Conservation (phyloP, 2,329 filamentous ascomycete species). For the Thielaviopsis populi region DNA sequence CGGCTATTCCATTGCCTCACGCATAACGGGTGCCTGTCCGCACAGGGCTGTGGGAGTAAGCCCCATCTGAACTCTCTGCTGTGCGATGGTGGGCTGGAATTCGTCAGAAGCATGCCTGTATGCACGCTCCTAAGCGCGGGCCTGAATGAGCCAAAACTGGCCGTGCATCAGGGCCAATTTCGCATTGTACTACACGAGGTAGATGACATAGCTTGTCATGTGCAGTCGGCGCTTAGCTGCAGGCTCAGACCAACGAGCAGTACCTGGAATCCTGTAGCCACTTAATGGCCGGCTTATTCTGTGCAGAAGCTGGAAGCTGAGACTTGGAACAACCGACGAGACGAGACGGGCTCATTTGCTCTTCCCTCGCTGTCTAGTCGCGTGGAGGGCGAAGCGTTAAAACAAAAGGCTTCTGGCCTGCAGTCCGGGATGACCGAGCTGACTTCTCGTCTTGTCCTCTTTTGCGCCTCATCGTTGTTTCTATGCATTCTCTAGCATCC, state of each 20-base stretch:
- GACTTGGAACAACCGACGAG: not conserved
- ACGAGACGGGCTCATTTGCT: not conserved
- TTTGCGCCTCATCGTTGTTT: not conserved
- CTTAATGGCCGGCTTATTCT: not conserved
- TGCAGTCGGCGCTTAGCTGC: conserved; percentile 6
- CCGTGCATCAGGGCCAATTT: not conserved
- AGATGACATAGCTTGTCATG: conserved; percentile 2
- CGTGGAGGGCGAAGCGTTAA: not conserved
- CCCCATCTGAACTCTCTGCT: not conserved
- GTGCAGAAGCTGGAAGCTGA: not conserved
- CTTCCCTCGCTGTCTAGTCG: not conserved
- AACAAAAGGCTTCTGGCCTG: not conserved
- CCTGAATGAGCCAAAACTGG: not conserved
- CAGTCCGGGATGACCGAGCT: not conserved
- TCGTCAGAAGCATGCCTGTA: too few relatives aligned
- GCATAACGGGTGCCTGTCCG: too few relatives aligned
- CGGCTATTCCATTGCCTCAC: too few relatives aligned
- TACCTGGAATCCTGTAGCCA: not conserved
- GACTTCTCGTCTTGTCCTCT: not conserved
- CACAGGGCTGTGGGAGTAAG: not conserved
- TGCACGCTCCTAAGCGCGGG: not conserved
- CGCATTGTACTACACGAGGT: not conserved
- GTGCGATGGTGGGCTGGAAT: not conserved
- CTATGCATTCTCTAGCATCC: not conserved
- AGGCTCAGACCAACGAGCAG: not conserved